Evolutionary conservation across 2,329 filamentous ascomycete species (phyloP), one percentile per base, ranked within the genome.

Genomic region (Hypoxylon sp.): DNA sequence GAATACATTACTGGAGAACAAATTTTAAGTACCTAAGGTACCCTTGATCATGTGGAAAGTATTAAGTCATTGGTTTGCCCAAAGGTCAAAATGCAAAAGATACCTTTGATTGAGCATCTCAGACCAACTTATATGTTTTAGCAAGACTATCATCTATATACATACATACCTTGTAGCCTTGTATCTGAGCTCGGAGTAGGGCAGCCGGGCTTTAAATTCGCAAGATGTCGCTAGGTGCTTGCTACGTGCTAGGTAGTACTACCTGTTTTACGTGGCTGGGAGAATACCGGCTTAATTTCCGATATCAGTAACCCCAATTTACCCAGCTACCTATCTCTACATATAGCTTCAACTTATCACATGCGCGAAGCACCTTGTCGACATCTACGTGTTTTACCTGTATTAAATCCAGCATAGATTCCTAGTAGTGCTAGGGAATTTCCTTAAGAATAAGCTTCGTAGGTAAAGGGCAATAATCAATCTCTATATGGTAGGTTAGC

Each of bases 251-350:
- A 30, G 28, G 28, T 17, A 5, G 19, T 3, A 11, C 13, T 11
- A 10, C 21, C 25, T 34, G 10, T 28, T 21, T 38, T 30, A 14
- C 19, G 48, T 25, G 13, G 17, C n/a, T 28, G 45, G 36, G 34
- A 61, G 36, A 58, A 48, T 58, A 41, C 32, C 66, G 59, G 63
- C 23, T 43, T 49, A 69, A 63, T 61, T 38, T 46, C 72, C 68
- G 70, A 66, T 60, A 53, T 30, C 60, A 62, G 65, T 48, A 34
- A 61, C 60, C 63, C 71, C 61, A 71, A 55, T 57, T 68, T 71
- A 53, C 43, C 5, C 46, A 3, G 51, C n/a, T 51, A 3, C 23
- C 14, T 49, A 9, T 21, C n/a, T n/a, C 13, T 36, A 19, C 5
- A 30, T 19, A 13, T 5, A 60, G 10, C 28, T 28, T 23, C 25